These are phyloP conservation scores for Metschnikowia sp. DNA, from an alignment of 805 yeast genomes.

Conservation along the genomic window DNA sequence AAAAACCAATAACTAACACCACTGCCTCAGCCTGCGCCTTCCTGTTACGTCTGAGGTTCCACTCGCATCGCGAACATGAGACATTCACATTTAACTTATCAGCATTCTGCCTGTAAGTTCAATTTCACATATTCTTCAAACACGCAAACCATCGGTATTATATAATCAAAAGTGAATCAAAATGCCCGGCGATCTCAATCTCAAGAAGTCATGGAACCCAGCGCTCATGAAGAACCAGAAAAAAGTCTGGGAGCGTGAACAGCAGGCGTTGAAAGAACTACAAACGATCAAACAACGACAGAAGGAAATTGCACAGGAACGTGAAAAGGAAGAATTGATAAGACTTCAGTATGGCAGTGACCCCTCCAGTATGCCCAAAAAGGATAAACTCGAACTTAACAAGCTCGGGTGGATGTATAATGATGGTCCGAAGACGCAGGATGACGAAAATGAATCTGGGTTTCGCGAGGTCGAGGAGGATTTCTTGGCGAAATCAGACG, in stretches of 20 bases:
- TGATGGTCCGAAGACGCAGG: slow-evolving; percentile 31
- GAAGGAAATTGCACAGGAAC: slow-evolving; percentile 59
- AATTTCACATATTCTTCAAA: not conserved
- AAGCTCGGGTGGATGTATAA: slow-evolving; percentile 89
- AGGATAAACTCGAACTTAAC: slow-evolving; percentile 34
- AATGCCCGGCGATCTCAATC: slow-evolving; percentile 78
- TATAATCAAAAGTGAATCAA: not conserved
- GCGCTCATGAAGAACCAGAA: slow-evolving; percentile 79
- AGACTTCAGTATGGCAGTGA: slow-evolving; percentile 44
- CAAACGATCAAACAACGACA: slow-evolving; percentile 60
- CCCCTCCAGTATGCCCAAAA: slow-evolving; percentile 30
- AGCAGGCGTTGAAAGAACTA: slow-evolving; percentile 69
- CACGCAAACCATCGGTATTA: not conserved
- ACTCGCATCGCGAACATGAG: too few species aligned
- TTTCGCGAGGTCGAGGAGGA: slow-evolving; percentile 29
- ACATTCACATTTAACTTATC: too few species aligned
- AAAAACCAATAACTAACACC: too few species aligned
- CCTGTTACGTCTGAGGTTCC: too few species aligned
- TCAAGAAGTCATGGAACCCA: slow-evolving; percentile 97
- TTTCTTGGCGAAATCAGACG: slow-evolving; percentile 30
- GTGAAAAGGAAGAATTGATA: slow-evolving; percentile 55
- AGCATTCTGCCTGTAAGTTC: not conserved
- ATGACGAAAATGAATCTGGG: slow-evolving; percentile 33
- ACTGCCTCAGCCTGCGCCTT: too few species aligned
- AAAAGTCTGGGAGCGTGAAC: slow-evolving; percentile 81